Evolutionary conservation across 176 grass and related monocot genomes (phyloP).

Genomic region (Juncus inflexus): DNA sequence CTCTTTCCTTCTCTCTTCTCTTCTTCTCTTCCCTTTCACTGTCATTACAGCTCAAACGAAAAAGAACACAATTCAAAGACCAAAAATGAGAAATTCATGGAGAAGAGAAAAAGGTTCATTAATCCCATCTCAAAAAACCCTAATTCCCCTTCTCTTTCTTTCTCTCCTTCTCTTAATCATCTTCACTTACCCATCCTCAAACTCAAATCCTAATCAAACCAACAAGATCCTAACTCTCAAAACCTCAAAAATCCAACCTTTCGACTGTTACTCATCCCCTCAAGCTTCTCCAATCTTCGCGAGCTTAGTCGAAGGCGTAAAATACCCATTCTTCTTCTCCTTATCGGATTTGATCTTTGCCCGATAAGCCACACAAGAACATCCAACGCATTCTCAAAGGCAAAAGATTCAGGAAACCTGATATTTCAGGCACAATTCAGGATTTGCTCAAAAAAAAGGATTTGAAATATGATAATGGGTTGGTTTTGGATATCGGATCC

Average conservation of each 20-base stretch:
- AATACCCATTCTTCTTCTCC: no score
- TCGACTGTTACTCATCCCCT: slow-evolving; percentile 61
- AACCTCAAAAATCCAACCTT: slow-evolving; percentile 31
- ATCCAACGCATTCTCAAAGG: not conserved
- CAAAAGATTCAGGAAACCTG: slow-evolving; percentile 49
- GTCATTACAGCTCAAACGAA: no score
- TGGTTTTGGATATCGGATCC: no score
- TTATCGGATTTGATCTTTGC: no score
- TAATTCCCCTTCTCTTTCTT: no score
- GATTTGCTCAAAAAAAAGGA: slow-evolving; percentile 46
- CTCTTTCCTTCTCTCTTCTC: no score
- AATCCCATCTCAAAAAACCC: not conserved
- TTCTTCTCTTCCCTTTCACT: no score
- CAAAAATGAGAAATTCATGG: slow-evolving; percentile 22
- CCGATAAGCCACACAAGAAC: no score
- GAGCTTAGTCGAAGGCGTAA: slow-evolving; percentile 18
- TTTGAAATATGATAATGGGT: slow-evolving; percentile 25
- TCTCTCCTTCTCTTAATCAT: no score
- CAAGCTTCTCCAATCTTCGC: slow-evolving; percentile 87
- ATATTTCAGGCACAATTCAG: slow-evolving; percentile 32
- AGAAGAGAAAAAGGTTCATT: slow-evolving; percentile 13
- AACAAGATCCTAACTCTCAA: not conserved
- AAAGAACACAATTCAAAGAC: no score
- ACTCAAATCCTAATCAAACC: slow-evolving; percentile 32
- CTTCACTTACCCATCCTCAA: not conserved